These are phyloP conservation scores for Prunus mongolica DNA, from an alignment of 306 rosid genomes.

Conservation along the genomic window DNA sequence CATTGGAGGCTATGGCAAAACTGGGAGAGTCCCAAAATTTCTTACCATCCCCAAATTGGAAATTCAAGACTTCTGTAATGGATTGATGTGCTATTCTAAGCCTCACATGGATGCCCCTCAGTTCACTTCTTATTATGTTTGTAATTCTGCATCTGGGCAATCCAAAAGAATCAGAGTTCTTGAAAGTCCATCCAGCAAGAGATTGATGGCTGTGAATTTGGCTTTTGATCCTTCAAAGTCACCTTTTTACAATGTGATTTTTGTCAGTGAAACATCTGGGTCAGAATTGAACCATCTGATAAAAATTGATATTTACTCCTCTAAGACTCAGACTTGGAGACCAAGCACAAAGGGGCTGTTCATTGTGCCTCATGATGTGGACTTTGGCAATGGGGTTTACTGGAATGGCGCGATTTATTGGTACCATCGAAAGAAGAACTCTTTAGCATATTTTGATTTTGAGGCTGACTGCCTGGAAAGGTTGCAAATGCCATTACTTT, in stretches of 20 bases:
- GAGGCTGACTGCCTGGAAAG: conserved; percentile 4
- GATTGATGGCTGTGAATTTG: conserved; percentile 10
- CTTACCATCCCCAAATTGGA: neutral
- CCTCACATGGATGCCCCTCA: neutral
- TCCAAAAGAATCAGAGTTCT: conserved; percentile 20
- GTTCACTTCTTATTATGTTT: conserved; percentile 15
- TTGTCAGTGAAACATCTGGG: conserved; percentile 3
- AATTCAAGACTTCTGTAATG: conserved; percentile 33
- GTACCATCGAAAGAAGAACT: conserved; percentile 7
- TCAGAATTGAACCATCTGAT: neutral
- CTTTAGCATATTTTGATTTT: conserved; percentile 12
- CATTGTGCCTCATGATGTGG: conserved; percentile 13
- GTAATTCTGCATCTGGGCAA: conserved; percentile 29
- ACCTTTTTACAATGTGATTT: conserved; percentile 22
- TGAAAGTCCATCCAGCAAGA: neutral
- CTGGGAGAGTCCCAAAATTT: neutral
- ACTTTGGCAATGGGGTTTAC: conserved; percentile 21
- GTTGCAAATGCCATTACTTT: conserved; percentile 15
- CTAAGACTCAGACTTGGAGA: conserved; percentile 28
- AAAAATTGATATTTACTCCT: conserved; percentile 30
- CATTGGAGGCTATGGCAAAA: neutral
- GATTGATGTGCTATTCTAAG: conserved; percentile 23
- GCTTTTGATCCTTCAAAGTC: conserved; percentile 30
- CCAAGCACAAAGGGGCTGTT: neutral
- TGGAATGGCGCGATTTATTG: conserved; percentile 37